Percentiles rank a stretch among this genome's conserved stretches.
phyloP scores from a whole-genome alignment of 768 basidiomycete genomes.

The Suillus tomentosus region DNA sequence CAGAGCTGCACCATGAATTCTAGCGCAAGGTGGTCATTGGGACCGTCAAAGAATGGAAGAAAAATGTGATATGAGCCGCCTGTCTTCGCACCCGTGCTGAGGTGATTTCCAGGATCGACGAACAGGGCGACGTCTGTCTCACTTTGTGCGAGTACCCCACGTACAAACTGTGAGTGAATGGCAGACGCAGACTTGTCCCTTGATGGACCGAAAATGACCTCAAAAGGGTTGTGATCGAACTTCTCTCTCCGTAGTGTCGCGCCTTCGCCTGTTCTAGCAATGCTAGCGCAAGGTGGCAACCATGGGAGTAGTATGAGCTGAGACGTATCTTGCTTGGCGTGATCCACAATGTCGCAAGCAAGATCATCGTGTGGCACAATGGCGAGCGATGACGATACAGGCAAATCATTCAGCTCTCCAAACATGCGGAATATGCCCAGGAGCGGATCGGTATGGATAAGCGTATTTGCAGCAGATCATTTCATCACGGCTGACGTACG shows the following conservation, averaged over 20 bases:
- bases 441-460: conserved; percentile 75
- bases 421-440: conserved; percentile 78
- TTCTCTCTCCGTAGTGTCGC: conserved; percentile 18
- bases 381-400: conserved; percentile 64
- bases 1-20: conserved; percentile 86
- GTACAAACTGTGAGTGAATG: conserved; percentile 81
- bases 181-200: conserved; percentile 46
- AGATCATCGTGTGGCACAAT: conserved; percentile 81
- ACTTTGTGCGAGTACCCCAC: conserved; percentile 74
- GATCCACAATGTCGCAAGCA: conserved; percentile 65
- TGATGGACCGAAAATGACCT: conserved; percentile 52
- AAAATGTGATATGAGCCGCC: conserved; percentile 64
- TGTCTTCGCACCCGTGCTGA: conserved; percentile 21
- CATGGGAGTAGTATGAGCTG: conserved; percentile 87
- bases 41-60: conserved; percentile 91
- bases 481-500: conserved; percentile 67
- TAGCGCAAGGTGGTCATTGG: conserved; percentile 87
- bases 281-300: conserved; percentile 46
- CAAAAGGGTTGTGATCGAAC: conserved; percentile 64
- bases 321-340: conserved; percentile 56
- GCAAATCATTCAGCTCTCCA: conserved; percentile 57
- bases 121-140: conserved; percentile 80
- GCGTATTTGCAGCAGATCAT: conserved; percentile 62
- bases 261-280: conserved; percentile 6
- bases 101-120: conserved; percentile 62